Evolutionary conservation across 208 protist genomes (phyloP).

Genomic region (Acanthamoeba culbertsoni): DNA sequence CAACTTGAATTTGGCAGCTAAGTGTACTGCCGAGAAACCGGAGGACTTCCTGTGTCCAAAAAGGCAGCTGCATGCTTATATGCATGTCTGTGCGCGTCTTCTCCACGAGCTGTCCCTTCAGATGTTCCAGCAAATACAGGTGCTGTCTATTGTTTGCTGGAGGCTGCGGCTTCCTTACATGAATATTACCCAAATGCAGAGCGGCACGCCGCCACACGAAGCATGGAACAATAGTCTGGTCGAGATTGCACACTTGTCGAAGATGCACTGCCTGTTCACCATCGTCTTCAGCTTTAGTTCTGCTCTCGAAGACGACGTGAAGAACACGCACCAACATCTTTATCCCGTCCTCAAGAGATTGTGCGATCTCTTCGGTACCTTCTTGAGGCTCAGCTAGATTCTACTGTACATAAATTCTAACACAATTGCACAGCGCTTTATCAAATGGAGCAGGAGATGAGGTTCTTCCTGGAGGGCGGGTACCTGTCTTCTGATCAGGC

Average conservation of each 20-base stretch:
- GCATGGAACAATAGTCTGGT: constrained; percentile 60
- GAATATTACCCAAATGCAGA: not conserved
- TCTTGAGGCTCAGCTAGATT: not conserved
- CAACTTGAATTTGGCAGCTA: not conserved
- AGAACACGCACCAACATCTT: not conserved
- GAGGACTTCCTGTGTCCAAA: constrained; percentile 31
- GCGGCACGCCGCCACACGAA: not conserved
- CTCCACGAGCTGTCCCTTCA: constrained; percentile 17
- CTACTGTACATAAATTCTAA: not conserved
- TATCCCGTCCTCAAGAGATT: constrained; percentile 46
- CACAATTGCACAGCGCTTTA: not conserved
- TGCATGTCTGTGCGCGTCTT: constrained; percentile 25
- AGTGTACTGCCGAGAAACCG: not conserved
- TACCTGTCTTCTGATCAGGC: constrained; percentile 25
- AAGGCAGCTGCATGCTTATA: not conserved
- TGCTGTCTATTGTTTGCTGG: not conserved
- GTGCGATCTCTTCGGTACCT: constrained; percentile 39
- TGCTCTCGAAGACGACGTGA: constrained; percentile 4
- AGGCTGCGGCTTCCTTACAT: not conserved
- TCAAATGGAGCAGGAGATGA: constrained; percentile 50
- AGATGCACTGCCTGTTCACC: constrained; percentile 44
- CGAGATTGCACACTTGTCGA: constrained; percentile 61
- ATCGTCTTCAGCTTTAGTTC: constrained; percentile 31
- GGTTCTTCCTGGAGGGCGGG: constrained; percentile 6
- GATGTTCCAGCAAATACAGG: constrained; percentile 14